These are phyloP conservation scores for Cyclocybe cylindracea DNA, from an alignment of 768 basidiomycete species.

Conservation along the genomic window DNA sequence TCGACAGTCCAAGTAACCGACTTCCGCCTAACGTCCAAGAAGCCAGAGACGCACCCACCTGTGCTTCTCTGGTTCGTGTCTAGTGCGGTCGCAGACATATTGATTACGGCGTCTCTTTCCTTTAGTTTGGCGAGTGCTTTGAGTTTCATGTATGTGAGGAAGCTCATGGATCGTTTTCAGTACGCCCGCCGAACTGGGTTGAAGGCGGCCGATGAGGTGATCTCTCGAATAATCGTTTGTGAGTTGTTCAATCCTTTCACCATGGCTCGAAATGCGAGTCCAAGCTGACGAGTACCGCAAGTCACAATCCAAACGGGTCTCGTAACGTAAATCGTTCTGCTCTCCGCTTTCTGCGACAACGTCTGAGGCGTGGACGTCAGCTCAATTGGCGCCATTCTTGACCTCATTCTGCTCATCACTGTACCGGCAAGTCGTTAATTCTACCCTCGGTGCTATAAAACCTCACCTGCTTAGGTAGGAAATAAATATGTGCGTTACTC, in stretches of 20 bases:
- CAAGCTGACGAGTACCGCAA: neutral
- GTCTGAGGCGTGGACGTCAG: neutral
- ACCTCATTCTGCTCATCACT: slow-evolving; percentile 13
- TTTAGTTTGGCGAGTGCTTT: slow-evolving; percentile 12
- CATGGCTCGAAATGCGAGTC: no score
- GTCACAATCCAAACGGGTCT: slow-evolving; percentile 21
- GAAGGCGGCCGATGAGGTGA: slow-evolving; percentile 10
- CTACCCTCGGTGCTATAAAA: neutral
- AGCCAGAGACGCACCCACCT: slow-evolving; percentile 5
- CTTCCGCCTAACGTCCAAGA: slow-evolving; percentile 5
- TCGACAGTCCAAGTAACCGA: neutral
- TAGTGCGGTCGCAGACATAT: slow-evolving; percentile 14
- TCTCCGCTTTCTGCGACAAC: neutral
- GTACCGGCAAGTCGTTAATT: slow-evolving; percentile 12
- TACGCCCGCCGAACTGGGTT: slow-evolving; percentile 14
- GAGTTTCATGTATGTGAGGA: neutral
- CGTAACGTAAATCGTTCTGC: slow-evolving; percentile 11
- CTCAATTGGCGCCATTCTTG: slow-evolving; percentile 14
- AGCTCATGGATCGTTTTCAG: slow-evolving; percentile 3
- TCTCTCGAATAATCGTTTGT: slow-evolving; percentile 20
- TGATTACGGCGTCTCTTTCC: slow-evolving; percentile 15
- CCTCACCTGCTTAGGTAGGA: no score
- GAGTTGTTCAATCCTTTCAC: neutral
- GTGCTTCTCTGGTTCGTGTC: slow-evolving; percentile 12
- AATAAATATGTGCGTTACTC: no score